Evolutionary conservation across 495 filamentous ascomycete genomes (phyloP), one percentile per base, ranked within the genome.

Genomic region (Tricharina praecox): DNA sequence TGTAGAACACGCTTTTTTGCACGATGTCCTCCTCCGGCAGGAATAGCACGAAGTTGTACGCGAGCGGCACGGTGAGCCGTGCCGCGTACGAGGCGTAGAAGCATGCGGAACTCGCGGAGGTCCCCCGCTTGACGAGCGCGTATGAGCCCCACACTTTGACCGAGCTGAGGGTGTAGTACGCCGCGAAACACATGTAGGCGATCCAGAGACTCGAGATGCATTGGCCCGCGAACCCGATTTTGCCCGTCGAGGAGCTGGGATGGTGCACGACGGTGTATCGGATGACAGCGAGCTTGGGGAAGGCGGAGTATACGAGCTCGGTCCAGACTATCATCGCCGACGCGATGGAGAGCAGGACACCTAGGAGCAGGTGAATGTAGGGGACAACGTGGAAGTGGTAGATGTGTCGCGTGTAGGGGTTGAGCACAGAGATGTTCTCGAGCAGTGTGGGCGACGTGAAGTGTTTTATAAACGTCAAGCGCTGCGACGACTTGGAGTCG

Each of bases 1-100:
- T 61, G 59, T 92, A 90, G 64, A 94, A 97, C 0, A 79, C 75
- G 7, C 85, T 94, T 15, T 64, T 56, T 5, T 51, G 21, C 18
- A 79, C 75, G 8, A 87, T 94, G 13, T 64, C 57, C 19, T 54
- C 34, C 19, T 66, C 71, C 4, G 79, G 77, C 16, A 94, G 61
- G 54, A 95, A 86, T 2, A 86, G 93, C 60, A 93, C 72, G 58
- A 97, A 95, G 63, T 97, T 95, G 70, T 92, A 95, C 16, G 83
- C 77, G 15, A 96, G 71, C 2, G 90, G 90, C 3, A 95, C 85
- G 25, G 82, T 92, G 24, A 97, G 72, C 43, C 82, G 78, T 7
- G 90, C 87, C 23, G 94, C 81, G 53, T 93, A 82, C 23, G 79
- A 76, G 8, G 85, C 79, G 63, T 94, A 97, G 84, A 90, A 97